Evolutionary conservation across 352 stramenopile genomes (phyloP), one percentile per base, ranked within the genome.

Genomic region (Aphanomyces cochlioides): DNA sequence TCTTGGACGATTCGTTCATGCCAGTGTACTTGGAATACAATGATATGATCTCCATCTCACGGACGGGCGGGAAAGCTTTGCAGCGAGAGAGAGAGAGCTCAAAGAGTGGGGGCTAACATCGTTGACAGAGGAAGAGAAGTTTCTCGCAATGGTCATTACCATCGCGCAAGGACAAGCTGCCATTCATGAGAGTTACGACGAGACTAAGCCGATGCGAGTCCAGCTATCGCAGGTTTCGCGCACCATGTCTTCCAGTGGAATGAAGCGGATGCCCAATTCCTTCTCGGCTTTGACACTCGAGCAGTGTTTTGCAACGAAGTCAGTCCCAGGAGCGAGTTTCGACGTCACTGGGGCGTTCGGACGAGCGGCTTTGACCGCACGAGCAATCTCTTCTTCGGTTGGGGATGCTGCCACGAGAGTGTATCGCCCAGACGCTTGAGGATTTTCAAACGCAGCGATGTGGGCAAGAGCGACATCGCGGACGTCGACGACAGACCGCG

Each of bases 351-450:
- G 10, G 2, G 59, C 43, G 5, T 15, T 39, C 21, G 39, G 47
- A 59, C 34, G 47, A 13, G 34, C 38, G 0, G 17, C 21, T 7
- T 48, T 6, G 39, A 73, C 57, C 12, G 47, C 50, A 3, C 94
- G 85, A 4, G 92, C 85, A 50, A 96, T 83, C 19, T 96, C 88
- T 65, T 93, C 92, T 82, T 94, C 90, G 82, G 84, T 92, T 4
- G 92, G 77, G 4, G 66, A 92, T 47, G 77, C 80, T 63, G 90
- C 93, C 12, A 96, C 85, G 41, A 85, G 92, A 47, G 93, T 92
- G 74, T 96, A 96, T 41, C 88, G 83, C 7, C 88, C 88, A 56
- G 81, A 81, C 36, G 88, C 88, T 54, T 93, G 80, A 43, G 88
- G 87, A 59, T 92, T 94, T 69, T 96, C 88, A 43, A 96, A 69